These are phyloP conservation scores for Pelargonium myrrhifolium DNA, from an alignment of 441 rosid species.

Conservation along the genomic window DNA sequence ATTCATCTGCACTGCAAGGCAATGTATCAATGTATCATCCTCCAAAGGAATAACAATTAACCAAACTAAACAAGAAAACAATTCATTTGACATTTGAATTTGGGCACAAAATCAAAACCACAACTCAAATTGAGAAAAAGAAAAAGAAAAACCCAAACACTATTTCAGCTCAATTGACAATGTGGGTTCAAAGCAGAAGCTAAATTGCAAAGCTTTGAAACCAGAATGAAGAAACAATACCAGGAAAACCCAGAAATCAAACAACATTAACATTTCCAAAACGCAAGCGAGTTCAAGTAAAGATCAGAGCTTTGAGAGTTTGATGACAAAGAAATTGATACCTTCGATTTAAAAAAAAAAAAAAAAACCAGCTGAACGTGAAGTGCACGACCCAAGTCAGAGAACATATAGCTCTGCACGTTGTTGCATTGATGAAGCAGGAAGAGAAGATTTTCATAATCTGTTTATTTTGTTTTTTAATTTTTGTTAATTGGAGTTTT, in stretches of 20 bases:
- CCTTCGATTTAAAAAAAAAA: not conserved
- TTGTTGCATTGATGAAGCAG: not conserved
- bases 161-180: not conserved
- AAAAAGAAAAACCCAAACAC: not conserved
- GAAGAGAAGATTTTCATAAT: not conserved
- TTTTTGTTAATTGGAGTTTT: not conserved
- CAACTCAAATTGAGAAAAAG: not conserved
- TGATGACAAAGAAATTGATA: not conserved
- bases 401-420: not conserved
- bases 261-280: not conserved
- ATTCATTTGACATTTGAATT: not conserved
- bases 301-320: not conserved
- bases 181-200: not conserved
- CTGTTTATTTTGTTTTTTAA: not conserved
- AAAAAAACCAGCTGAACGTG: not conserved
- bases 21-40: not conserved
- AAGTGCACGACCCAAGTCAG: constrained; percentile 5
- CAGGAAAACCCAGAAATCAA: not conserved
- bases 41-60: not conserved
- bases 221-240: not conserved
- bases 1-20: not conserved
- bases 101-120: not conserved
- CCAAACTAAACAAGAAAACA: not conserved
- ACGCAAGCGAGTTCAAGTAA: not conserved
- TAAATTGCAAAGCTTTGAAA: not conserved